Evolutionary conservation across 345 rosid genomes (phyloP).

Genomic region (Dipteronia dyeriana): DNA sequence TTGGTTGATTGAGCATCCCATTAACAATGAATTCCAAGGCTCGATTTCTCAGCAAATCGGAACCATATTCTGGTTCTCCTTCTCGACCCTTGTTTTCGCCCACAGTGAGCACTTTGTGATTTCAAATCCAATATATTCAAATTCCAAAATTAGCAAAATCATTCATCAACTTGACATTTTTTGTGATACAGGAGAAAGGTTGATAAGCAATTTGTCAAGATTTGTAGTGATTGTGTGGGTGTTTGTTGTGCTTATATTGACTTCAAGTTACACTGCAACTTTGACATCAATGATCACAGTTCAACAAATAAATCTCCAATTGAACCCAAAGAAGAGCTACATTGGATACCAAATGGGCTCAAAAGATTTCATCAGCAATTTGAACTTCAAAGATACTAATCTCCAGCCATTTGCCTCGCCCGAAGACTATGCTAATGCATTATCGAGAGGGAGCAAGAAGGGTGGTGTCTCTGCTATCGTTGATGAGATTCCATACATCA

Average conservation of each 20-base stretch:
- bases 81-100: slow-evolving; percentile 37
- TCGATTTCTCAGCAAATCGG: slow-evolving; percentile 29
- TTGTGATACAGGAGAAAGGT: background rate
- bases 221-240: slow-evolving; percentile 38
- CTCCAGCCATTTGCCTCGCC: background rate
- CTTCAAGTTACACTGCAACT: slow-evolving; percentile 43
- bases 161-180: no score
- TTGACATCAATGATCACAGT: slow-evolving; percentile 43
- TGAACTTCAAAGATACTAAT: background rate
- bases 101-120: slow-evolving; percentile 23
- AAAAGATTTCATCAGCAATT: background rate
- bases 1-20: slow-evolving; percentile 36
- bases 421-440: slow-evolving; percentile 14
- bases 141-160: no score
- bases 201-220: slow-evolving; percentile 39
- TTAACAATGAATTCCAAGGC: slow-evolving; percentile 39
- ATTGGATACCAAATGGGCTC: slow-evolving; percentile 20
- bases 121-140: background rate
- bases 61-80: slow-evolving; percentile 38
- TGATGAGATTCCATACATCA: slow-evolving; percentile 39
- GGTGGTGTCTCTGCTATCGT: slow-evolving; percentile 35
- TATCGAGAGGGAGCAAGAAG: slow-evolving; percentile 18
- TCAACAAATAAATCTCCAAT: slow-evolving; percentile 19
- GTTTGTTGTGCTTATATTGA: slow-evolving; percentile 36
- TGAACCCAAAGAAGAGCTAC: slow-evolving; percentile 10